These are phyloP conservation scores for Solanum chiquidenum DNA, from an alignment of 257 asterid genomes.

Conservation along the genomic window DNA sequence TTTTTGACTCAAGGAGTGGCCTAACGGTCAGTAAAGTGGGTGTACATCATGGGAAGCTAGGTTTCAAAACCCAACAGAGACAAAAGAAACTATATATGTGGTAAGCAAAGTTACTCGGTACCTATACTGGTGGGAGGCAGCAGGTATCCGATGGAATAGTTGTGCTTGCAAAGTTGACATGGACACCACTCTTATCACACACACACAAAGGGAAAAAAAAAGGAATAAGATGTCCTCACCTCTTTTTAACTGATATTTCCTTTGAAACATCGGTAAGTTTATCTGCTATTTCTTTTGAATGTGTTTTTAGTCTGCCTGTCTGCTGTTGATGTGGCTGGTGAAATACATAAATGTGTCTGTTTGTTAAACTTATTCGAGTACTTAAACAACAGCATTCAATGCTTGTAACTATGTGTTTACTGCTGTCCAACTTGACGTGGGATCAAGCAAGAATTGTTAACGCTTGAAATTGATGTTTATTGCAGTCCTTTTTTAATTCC, in stretches of 20 bases:
- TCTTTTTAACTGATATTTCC: not conserved
- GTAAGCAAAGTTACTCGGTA: not conserved
- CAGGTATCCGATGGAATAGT: not conserved
- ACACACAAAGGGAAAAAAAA: not conserved
- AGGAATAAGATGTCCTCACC: not conserved
- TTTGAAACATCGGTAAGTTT: not conserved
- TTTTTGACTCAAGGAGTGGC: not conserved
- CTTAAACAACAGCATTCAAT: not conserved
- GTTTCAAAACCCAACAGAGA: not conserved
- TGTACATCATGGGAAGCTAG: not conserved
- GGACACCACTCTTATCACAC: not conserved
- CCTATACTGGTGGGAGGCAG: not conserved
- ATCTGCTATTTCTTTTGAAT: not conserved
- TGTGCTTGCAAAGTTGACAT: not conserved
- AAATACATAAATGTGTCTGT: not conserved
- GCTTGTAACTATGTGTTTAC: not conserved
- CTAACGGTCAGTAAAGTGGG: not conserved
- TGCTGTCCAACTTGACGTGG: not conserved
- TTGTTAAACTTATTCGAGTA: not conserved
- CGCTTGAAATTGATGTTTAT: not conserved
- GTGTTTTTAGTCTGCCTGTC: not conserved
- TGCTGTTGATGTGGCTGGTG: not conserved
- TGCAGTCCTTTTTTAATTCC: constrained; percentile 7
- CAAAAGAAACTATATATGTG: not conserved
- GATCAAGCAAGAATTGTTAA: not conserved